Evolutionary conservation across 495 filamentous ascomycete genomes (phyloP).

Genomic region (Barbatosphaeria neglecta): DNA sequence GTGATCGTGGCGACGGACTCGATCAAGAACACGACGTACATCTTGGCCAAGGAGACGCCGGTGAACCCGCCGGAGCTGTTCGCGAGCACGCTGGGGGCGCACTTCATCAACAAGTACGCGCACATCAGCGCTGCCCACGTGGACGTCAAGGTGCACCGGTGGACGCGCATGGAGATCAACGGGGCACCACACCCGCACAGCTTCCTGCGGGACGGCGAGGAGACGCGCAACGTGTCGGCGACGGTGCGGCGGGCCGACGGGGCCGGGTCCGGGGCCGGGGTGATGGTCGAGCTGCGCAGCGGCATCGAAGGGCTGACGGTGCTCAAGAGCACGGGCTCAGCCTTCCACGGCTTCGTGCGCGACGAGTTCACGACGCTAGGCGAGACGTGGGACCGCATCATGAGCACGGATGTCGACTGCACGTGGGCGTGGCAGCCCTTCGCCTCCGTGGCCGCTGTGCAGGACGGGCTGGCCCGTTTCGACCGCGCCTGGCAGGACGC

Average conservation of each 20-base stretch:
- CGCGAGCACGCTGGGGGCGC: conserved; percentile 66
- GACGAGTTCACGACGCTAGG: conserved; percentile 86
- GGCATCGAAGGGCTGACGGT: conserved; percentile 68
- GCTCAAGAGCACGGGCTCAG: conserved; percentile 93
- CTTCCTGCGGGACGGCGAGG: conserved; percentile 80
- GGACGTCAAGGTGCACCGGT: conserved; percentile 73
- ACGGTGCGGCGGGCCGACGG: conserved; percentile 40
- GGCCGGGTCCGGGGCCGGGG: no score
- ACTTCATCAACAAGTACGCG: conserved; percentile 77
- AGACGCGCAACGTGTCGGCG: conserved; percentile 68
- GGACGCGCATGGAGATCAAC: conserved; percentile 81
- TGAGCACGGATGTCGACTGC: conserved; percentile 83
- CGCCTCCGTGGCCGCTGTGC: conserved; percentile 52
- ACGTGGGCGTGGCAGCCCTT: conserved; percentile 77
- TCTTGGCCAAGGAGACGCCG: conserved; percentile 84
- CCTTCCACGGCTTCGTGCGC: conserved; percentile 85
- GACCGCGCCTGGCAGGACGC: conserved; percentile 66
- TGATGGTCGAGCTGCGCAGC: conserved; percentile 63
- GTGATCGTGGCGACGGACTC: conserved; percentile 94
- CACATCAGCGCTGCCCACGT: conserved; percentile 80
- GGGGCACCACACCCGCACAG: conserved; percentile 93
- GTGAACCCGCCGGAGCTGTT: conserved; percentile 91
- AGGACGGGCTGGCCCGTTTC: conserved; percentile 52
- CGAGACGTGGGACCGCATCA: conserved; percentile 88
- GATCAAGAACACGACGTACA: conserved; percentile 95